Evolutionary conservation across 768 basidiomycete species (phyloP).

Genomic region (Lactifluus subvellereus): DNA sequence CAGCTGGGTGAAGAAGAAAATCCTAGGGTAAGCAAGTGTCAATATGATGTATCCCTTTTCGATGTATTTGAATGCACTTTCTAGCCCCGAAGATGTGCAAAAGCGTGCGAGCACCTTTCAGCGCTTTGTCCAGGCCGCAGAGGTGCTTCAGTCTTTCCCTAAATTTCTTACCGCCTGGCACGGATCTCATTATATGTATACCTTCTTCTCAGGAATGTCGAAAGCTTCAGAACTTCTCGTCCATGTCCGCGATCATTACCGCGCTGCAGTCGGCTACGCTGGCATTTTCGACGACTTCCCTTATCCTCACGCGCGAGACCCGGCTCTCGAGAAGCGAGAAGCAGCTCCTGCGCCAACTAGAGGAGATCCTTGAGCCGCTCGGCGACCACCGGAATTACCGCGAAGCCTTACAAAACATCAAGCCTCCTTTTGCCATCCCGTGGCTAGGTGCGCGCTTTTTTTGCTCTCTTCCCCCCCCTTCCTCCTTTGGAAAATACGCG

Average conservation of each 20-base stretch:
- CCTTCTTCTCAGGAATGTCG: slow-evolving; percentile 36
- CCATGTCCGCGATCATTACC: slow-evolving; percentile 38
- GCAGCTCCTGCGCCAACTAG: slow-evolving; percentile 28
- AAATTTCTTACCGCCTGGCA: background rate
- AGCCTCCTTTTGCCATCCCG: slow-evolving; percentile 32
- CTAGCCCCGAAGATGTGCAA: slow-evolving; percentile 35
- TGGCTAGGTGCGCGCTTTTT: slow-evolving; percentile 34
- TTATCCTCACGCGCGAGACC: slow-evolving; percentile 28
- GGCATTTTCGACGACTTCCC: slow-evolving; percentile 35
- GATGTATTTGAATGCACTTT: slow-evolving; percentile 24
- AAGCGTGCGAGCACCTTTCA: slow-evolving; percentile 37
- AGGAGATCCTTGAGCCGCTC: slow-evolving; percentile 31
- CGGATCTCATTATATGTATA: background rate
- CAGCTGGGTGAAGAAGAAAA: slow-evolving; percentile 24
- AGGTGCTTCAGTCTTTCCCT: slow-evolving; percentile 28
- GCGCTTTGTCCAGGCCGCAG: slow-evolving; percentile 41
- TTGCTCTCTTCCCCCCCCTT: background rate
- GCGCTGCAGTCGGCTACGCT: slow-evolving; percentile 40
- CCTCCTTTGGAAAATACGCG: background rate
- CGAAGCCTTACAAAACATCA: slow-evolving; percentile 30
- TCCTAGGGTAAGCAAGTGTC: slow-evolving; percentile 6
- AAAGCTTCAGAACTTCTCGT: slow-evolving; percentile 40
- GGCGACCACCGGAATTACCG: slow-evolving; percentile 37
- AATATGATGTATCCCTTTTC: slow-evolving; percentile 31
- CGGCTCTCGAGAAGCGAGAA: slow-evolving; percentile 21